phyloP scores from a whole-genome alignment of 116 monocot genomes.

The Iris pallida region DNA sequence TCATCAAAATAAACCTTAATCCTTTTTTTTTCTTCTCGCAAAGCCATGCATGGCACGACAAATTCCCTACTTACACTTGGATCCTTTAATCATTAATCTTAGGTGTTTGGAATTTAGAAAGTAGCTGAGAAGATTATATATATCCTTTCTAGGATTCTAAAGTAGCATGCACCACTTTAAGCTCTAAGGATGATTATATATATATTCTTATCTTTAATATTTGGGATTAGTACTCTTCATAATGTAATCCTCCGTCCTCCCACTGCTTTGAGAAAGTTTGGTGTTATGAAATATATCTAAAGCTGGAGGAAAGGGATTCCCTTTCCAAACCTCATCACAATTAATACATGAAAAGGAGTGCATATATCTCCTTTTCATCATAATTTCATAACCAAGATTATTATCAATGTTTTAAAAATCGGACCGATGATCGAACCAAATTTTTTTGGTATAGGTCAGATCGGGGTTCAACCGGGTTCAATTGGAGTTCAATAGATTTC shows the following conservation, averaged over 20 bases:
- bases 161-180: conserved; percentile 37
- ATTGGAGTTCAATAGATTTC: no score
- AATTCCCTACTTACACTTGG: conserved; percentile 46
- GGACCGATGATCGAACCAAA: no score
- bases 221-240: conserved; percentile 46
- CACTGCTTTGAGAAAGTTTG: conserved; percentile 61
- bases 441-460: no score
- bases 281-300: conserved; percentile 40
- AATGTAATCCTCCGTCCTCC: conserved; percentile 1
- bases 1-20: not conserved
- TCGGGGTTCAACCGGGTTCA: no score
- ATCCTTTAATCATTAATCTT: conserved; percentile 9
- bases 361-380: not conserved
- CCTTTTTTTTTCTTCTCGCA: conserved; percentile 3
- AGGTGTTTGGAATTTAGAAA: conserved; percentile 20
- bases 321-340: conserved; percentile 52
- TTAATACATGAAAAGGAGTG: conserved; percentile 63
- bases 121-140: conserved; percentile 32
- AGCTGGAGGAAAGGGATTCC: conserved; percentile 25
- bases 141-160: conserved; percentile 51
- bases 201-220: conserved; percentile 59
- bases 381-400: no score
- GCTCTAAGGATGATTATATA: conserved; percentile 37
- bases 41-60: conserved; percentile 38
- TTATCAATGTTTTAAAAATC: no score